These are phyloP conservation scores for Mrakia gelida DNA, from an alignment of 768 basidiomycete genomes.

Conservation along the genomic window DNA sequence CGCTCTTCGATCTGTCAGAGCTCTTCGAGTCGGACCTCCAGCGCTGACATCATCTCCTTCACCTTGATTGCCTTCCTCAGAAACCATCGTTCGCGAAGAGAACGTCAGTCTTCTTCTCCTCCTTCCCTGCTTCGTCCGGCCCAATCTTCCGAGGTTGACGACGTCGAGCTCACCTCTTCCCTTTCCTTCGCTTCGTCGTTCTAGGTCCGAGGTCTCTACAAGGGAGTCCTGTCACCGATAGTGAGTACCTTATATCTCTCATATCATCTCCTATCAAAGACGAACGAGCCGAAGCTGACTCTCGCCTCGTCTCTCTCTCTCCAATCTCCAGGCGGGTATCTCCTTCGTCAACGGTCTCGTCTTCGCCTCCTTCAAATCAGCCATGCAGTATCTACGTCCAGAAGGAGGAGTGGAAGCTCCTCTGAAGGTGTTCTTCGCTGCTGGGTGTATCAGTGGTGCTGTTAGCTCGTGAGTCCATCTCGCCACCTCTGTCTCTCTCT, in stretches of 20 bases:
- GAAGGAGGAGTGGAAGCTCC: conserved; percentile 54
- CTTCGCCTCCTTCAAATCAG: conserved; percentile 76
- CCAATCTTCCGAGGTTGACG: background rate
- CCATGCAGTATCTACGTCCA: conserved; percentile 64
- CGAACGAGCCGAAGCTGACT: background rate
- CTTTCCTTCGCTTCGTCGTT: background rate
- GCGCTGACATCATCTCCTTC: background rate
- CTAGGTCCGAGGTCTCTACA: conserved; percentile 42
- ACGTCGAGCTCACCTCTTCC: background rate
- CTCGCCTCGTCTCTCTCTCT: too few relatives aligned
- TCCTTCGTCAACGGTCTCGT: conserved; percentile 80
- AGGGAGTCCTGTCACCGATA: conserved; percentile 61
- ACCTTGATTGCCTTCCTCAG: conserved; percentile 29
- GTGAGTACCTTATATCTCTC: conserved; percentile 47
- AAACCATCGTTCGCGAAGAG: conserved; percentile 41
- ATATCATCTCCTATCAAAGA: background rate
- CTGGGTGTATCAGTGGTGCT: conserved; percentile 75
- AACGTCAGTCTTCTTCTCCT: conserved; percentile 32
- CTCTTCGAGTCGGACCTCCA: too few relatives aligned
- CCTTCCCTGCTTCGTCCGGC: background rate
- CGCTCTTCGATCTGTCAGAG: background rate
- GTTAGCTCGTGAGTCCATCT: conserved; percentile 63
- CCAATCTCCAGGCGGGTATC: conserved; percentile 54
- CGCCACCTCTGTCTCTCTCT: too few relatives aligned
- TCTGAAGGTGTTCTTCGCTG: conserved; percentile 66